These are phyloP conservation scores for Bruguiera hainesii DNA, from an alignment of 441 rosid genomes.

Conservation along the genomic window DNA sequence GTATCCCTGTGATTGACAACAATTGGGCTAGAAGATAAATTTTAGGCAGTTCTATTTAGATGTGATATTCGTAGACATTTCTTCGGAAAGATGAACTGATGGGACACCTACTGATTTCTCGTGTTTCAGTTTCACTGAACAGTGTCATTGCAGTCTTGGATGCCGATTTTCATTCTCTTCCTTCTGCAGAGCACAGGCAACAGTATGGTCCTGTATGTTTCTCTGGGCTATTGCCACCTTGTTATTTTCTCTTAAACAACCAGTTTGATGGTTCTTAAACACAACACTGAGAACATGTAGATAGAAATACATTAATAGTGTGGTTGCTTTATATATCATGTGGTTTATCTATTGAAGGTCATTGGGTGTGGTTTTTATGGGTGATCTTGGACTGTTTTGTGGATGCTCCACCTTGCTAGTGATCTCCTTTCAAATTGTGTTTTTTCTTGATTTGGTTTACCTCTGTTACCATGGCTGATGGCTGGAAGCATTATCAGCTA, in stretches of 20 bases:
- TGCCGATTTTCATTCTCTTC: slow-evolving; percentile 98
- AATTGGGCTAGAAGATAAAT: background rate
- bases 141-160: slow-evolving; percentile 99
- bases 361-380: too few relatives aligned
- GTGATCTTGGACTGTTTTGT: slow-evolving; percentile 6
- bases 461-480: background rate
- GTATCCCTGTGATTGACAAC: background rate
- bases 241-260: background rate
- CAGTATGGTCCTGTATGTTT: slow-evolving; percentile 98
- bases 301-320: too few relatives aligned
- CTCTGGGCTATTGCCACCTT: slow-evolving; percentile 25
- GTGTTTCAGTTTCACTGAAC: slow-evolving; percentile 80
- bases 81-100: background rate
- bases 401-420: background rate
- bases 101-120: slow-evolving; percentile 9
- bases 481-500: background rate
- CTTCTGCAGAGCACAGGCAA: slow-evolving; percentile 90
- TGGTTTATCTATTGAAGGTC: too few relatives aligned
- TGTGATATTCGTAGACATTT: background rate
- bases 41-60: background rate
- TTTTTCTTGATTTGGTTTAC: background rate
- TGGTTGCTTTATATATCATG: too few relatives aligned
- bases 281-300: too few relatives aligned
- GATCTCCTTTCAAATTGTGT: background rate
- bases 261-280: too few relatives aligned